phyloP scores from a whole-genome alignment of 140 eudicot genomes.

The Cichorium intybus region DNA sequence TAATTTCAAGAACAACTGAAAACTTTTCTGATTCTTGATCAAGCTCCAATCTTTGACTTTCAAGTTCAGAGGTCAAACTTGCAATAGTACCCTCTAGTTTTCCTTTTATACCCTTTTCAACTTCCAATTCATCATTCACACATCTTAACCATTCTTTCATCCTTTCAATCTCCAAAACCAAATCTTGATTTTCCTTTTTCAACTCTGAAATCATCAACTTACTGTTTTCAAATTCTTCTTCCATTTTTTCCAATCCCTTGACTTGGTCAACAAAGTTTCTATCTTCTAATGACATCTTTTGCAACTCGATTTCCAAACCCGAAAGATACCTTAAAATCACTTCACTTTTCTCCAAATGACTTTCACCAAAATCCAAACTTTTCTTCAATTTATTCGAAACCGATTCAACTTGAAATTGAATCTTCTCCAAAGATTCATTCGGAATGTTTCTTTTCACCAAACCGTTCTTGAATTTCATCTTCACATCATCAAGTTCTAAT shows the following conservation, averaged over 20 bases:
- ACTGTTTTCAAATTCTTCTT: slow-evolving; percentile 50
- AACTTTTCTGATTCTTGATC: slow-evolving; percentile 47
- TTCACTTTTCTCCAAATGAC: slow-evolving; percentile 38
- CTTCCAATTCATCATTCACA: slow-evolving; percentile 45
- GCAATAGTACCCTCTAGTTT: slow-evolving; percentile 41
- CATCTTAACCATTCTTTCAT: slow-evolving; percentile 40
- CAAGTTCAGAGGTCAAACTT: slow-evolving; percentile 42
- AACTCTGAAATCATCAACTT: slow-evolving; percentile 46
- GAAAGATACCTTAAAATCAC: slow-evolving; percentile 56
- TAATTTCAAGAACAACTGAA: slow-evolving; percentile 17
- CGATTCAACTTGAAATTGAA: slow-evolving; percentile 58
- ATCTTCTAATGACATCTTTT: slow-evolving; percentile 52
- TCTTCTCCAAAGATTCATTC: slow-evolving; percentile 48
- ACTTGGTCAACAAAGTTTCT: slow-evolving; percentile 46
- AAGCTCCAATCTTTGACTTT: slow-evolving; percentile 48
- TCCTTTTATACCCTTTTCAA: slow-evolving; percentile 34
- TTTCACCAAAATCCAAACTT: slow-evolving; percentile 52
- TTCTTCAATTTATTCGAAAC: slow-evolving; percentile 45
- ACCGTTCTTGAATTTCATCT: slow-evolving; percentile 53
- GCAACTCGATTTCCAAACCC: slow-evolving; percentile 57
- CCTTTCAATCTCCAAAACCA: slow-evolving; percentile 34
- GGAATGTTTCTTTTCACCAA: slow-evolving; percentile 48
- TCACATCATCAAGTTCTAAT: slow-evolving; percentile 41
- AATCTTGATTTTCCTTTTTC: slow-evolving; percentile 51
- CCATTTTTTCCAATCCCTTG: slow-evolving; percentile 37